These are phyloP conservation scores for Drechslera avenae DNA, from an alignment of 2,329 filamentous ascomycete species.

Conservation along the genomic window DNA sequence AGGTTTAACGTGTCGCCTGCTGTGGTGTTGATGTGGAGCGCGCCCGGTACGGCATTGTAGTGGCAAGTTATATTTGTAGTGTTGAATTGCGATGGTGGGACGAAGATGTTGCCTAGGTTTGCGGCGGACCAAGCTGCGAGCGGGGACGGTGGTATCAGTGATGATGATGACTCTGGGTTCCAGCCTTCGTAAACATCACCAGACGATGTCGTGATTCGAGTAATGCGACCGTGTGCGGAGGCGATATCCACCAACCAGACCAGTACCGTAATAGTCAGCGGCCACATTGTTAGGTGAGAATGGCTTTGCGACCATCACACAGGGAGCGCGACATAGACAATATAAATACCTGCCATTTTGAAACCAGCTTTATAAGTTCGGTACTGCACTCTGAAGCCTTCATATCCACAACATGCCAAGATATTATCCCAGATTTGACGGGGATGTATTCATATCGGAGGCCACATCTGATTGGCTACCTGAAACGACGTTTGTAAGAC, in stretches of 20 bases:
- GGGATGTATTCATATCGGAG: background rate
- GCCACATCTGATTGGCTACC: background rate
- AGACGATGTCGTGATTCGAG: slow-evolving; percentile 26
- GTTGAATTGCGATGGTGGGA: slow-evolving; percentile 29
- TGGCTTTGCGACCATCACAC: background rate
- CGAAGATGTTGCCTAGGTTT: slow-evolving; percentile 34
- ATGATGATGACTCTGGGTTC: slow-evolving; percentile 24
- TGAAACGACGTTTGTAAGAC: background rate
- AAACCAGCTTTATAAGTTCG: background rate
- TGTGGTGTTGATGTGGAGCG: slow-evolving; percentile 57
- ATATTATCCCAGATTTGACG: slow-evolving; percentile 1
- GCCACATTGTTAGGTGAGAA: background rate
- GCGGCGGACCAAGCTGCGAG: slow-evolving; percentile 32
- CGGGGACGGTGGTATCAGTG: slow-evolving; percentile 5
- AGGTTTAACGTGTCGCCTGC: slow-evolving; percentile 62
- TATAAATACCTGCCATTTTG: background rate
- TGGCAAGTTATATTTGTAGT: slow-evolving; percentile 62
- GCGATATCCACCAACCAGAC: background rate
- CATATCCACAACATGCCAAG: background rate
- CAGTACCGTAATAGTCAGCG: background rate
- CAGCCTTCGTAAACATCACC: slow-evolving; percentile 29
- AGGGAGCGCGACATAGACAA: background rate
- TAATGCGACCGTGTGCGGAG: slow-evolving; percentile 28
- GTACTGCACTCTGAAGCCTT: background rate
- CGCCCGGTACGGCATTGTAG: slow-evolving; percentile 57